These are phyloP conservation scores for Plasmodium ovale DNA, from an alignment of 169 alveolate species.

Conservation along the genomic window DNA sequence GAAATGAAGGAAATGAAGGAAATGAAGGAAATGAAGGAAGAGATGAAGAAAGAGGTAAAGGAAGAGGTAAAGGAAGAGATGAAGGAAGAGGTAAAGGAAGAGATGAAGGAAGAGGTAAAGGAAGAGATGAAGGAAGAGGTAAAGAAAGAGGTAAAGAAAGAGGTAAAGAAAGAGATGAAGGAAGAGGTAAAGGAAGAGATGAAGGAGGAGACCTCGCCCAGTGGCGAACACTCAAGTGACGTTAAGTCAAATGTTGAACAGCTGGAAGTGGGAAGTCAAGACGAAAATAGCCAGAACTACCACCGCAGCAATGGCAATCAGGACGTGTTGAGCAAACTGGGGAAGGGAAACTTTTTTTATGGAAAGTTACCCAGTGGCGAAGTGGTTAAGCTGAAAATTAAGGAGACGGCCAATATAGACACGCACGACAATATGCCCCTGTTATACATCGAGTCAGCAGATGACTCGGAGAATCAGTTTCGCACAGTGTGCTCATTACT, in stretches of 20 bases:
- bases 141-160: not conserved
- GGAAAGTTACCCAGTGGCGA: slow-evolving; percentile 76
- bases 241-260: not conserved
- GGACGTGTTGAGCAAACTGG: slow-evolving; percentile 41
- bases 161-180: not conserved
- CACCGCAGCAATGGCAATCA: not conserved
- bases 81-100: too few relatives aligned
- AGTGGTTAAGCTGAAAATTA: slow-evolving; percentile 61
- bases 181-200: slow-evolving; percentile 5
- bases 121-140: not conserved
- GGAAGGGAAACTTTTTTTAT: slow-evolving; percentile 37
- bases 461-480: slow-evolving; percentile 8
- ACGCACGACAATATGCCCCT: slow-evolving; percentile 54
- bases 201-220: not conserved
- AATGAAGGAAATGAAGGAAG: too few relatives aligned
- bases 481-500: not conserved
- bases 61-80: too few relatives aligned
- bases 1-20: too few relatives aligned
- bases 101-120: not conserved
- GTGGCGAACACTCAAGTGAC: not conserved
- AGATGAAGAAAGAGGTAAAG: too few relatives aligned
- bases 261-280: not conserved
- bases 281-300: too few relatives aligned
- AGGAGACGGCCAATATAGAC: slow-evolving; percentile 4
- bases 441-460: slow-evolving; percentile 47